phyloP scores from a whole-genome alignment of 768 basidiomycete species.

The Pleurotus djamor region DNA sequence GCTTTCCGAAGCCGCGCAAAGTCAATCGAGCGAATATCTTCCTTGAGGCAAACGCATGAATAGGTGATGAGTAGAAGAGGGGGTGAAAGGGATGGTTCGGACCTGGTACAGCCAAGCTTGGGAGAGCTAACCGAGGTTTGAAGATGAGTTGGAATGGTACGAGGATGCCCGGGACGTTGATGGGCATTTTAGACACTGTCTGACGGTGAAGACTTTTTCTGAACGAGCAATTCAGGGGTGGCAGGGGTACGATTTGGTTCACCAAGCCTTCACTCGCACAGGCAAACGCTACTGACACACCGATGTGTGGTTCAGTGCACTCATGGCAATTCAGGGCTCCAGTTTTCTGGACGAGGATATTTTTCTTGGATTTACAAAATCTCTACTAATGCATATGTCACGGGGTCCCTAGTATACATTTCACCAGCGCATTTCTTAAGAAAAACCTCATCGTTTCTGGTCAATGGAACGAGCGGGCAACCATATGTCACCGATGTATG shows the following conservation, averaged over 20 bases:
- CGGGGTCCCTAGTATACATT: too few relatives aligned
- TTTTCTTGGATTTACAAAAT: too few relatives aligned
- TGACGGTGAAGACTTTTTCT: too few relatives aligned
- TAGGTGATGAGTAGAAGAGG: not conserved
- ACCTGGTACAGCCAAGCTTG: constrained; percentile 70
- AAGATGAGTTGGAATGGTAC: constrained; percentile 70
- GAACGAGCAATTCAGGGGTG: too few relatives aligned
- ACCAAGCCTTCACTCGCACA: not conserved
- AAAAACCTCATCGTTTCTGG: too few relatives aligned
- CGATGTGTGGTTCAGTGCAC: not conserved
- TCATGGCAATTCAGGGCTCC: too few relatives aligned
- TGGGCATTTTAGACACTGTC: constrained; percentile 46
- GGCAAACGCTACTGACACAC: too few relatives aligned
- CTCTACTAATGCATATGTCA: too few relatives aligned
- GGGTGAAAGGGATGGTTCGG: not conserved
- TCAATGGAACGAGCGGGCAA: too few relatives aligned
- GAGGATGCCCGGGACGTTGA: constrained; percentile 71
- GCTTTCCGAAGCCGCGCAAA: constrained; percentile 67
- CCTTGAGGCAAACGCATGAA: constrained; percentile 32
- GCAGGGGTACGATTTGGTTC: not conserved
- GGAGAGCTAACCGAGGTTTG: constrained; percentile 66
- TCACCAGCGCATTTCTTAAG: too few relatives aligned
- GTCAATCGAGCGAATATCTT: constrained; percentile 86
- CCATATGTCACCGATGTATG: too few relatives aligned
- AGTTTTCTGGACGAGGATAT: too few relatives aligned